Percentiles rank a stretch among this genome's conserved stretches.
phyloP scores from a whole-genome alignment of 2,329 filamentous ascomycete species.

The Cyphellophora europaea region DNA sequence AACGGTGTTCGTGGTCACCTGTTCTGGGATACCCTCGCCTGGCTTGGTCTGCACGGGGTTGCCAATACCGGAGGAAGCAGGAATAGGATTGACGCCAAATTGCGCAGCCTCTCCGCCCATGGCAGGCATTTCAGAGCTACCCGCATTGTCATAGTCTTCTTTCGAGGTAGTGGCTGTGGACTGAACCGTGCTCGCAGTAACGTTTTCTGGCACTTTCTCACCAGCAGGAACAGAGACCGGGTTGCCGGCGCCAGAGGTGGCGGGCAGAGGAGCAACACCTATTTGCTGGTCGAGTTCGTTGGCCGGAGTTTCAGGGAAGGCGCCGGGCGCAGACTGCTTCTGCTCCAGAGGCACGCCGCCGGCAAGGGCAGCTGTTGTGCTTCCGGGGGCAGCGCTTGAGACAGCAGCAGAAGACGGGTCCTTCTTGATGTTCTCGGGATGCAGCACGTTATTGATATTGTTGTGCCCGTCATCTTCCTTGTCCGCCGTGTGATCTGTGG shows the following conservation, averaged over 20 bases:
- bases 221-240: slow-evolving; percentile 39
- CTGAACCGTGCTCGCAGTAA: slow-evolving; percentile 42
- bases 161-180: slow-evolving; percentile 56
- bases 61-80: slow-evolving; percentile 48
- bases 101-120: slow-evolving; percentile 8
- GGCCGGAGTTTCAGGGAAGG: slow-evolving; percentile 64
- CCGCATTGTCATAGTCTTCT: slow-evolving; percentile 73
- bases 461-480: slow-evolving; percentile 73
- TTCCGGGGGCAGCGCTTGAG: slow-evolving; percentile 59
- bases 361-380: slow-evolving; percentile 55
- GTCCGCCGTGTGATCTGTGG: slow-evolving; percentile 67
- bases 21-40: slow-evolving; percentile 67
- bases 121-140: slow-evolving; percentile 19
- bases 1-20: slow-evolving; percentile 61
- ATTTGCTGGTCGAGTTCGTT: slow-evolving; percentile 35
- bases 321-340: slow-evolving; percentile 50
- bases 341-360: slow-evolving; percentile 24
- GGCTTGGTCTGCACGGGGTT: slow-evolving; percentile 75
- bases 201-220: slow-evolving; percentile 63
- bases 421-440: slow-evolving; percentile 57
- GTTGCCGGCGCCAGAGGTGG: slow-evolving; percentile 41
- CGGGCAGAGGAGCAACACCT: slow-evolving; percentile 45
- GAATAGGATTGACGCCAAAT: slow-evolving; percentile 46
- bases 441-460: slow-evolving; percentile 89
- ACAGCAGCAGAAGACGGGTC: slow-evolving; percentile 14